Percentiles rank a stretch among this genome's conserved stretches.
Conservation (phyloP, 2,329 filamentous ascomycete species). For the Cladosporium sp. region DNA sequence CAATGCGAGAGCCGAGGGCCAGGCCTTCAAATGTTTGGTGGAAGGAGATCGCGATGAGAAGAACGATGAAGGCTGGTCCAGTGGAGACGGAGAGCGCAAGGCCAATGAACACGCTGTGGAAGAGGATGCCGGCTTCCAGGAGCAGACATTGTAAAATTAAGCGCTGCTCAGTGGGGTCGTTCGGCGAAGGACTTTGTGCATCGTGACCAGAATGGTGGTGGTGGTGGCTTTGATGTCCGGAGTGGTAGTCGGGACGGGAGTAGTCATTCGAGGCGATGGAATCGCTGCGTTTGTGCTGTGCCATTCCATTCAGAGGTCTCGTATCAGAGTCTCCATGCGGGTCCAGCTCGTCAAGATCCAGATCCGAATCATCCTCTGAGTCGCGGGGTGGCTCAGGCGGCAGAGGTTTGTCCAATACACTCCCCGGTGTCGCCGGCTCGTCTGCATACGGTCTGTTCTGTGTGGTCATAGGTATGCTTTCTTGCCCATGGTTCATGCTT, state of each 20-base stretch:
- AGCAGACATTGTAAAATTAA: slow-evolving; percentile 69
- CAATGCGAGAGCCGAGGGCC: slow-evolving; percentile 66
- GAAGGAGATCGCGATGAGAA: slow-evolving; percentile 66
- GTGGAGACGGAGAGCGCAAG: slow-evolving; percentile 68
- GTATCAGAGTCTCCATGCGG: slow-evolving; percentile 19
- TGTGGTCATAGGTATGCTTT: slow-evolving; percentile 16
- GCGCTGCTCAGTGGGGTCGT: slow-evolving; percentile 48
- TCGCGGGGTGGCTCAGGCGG: slow-evolving; percentile 19
- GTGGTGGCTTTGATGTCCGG: neutral
- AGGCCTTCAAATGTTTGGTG: slow-evolving; percentile 69
- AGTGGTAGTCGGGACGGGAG: slow-evolving; percentile 15
- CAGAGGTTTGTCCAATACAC: slow-evolving; percentile 29
- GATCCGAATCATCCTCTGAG: slow-evolving; percentile 27
- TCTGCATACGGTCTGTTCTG: slow-evolving; percentile 21
- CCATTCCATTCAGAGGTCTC: slow-evolving; percentile 21
- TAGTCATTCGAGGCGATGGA: slow-evolving; percentile 7
- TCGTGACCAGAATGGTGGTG: neutral
- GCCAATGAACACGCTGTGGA: slow-evolving; percentile 73
- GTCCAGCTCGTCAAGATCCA: slow-evolving; percentile 34
- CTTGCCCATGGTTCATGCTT: slow-evolving; percentile 4
- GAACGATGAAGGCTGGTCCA: slow-evolving; percentile 59
- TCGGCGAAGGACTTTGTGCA: neutral
- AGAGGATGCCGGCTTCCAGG: slow-evolving; percentile 72
- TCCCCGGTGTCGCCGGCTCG: slow-evolving; percentile 6
- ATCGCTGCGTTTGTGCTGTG: slow-evolving; percentile 13